phyloP scores from a whole-genome alignment of 768 basidiomycete genomes.

The Podaxis rugospora region DNA sequence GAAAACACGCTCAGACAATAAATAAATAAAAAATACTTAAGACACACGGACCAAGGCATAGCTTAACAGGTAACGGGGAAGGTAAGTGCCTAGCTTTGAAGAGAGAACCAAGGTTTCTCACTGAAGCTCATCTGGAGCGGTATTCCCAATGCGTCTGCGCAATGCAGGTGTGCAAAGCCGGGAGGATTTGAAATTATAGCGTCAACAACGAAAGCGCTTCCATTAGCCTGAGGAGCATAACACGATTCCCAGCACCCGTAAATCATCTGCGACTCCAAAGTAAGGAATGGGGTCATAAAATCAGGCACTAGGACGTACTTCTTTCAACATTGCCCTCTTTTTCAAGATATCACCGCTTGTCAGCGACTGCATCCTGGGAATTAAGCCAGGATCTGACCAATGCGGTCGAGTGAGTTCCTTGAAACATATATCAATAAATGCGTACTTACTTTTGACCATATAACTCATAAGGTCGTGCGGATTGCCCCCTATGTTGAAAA shows the following conservation, averaged over 20 bases:
- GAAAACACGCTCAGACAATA: not conserved
- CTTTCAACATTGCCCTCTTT: conserved; percentile 54
- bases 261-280: conserved; percentile 39
- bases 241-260: conserved; percentile 56
- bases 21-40: not conserved
- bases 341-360: conserved; percentile 57
- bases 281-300: not conserved
- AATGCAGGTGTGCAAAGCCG: conserved; percentile 60
- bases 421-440: not conserved
- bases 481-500: conserved; percentile 57
- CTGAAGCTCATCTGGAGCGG: conserved; percentile 56
- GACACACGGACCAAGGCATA: conserved; percentile 52
- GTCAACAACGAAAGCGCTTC: conserved; percentile 50
- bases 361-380: conserved; percentile 54
- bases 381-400: conserved; percentile 52
- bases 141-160: conserved; percentile 59
- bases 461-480: conserved; percentile 66
- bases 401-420: conserved; percentile 2
- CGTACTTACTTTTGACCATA: conserved; percentile 60
- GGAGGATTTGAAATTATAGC: conserved; percentile 69
- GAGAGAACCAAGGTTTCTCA: conserved; percentile 24
- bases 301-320: conserved; percentile 23
- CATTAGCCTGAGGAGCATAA: conserved; percentile 37
- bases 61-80: conserved; percentile 29
- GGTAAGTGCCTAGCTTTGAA: conserved; percentile 5